A percentile compares a stretch with the other conserved stretches of the same genome.
phyloP scores from a whole-genome alignment of 345 rosid species.

The Salix exigua region DNA sequence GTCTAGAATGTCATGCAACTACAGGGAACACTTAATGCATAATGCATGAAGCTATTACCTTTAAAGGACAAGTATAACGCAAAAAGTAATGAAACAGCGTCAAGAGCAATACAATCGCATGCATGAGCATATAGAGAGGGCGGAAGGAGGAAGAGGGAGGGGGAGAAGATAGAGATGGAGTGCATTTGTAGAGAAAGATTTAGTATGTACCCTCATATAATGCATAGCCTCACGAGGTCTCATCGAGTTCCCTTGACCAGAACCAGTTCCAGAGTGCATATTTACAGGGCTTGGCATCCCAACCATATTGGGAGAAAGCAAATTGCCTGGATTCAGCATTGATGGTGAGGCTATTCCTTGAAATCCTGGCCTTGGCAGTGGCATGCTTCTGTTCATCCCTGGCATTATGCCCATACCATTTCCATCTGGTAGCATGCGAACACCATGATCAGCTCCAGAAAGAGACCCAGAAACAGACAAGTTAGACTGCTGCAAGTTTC shows the following conservation, averaged over 20 bases:
- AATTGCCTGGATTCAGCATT: conserved; percentile 54
- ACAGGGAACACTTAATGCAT: background rate
- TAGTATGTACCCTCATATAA: conserved; percentile 60
- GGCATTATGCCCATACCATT: conserved; percentile 61
- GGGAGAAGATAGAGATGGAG: background rate
- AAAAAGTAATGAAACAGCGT: background rate
- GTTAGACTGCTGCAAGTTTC: conserved; percentile 71
- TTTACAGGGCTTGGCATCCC: conserved; percentile 64
- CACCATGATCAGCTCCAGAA: conserved; percentile 64
- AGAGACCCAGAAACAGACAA: conserved; percentile 61
- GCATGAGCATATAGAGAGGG: background rate
- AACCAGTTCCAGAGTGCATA: conserved; percentile 61
- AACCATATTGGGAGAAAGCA: conserved; percentile 64
- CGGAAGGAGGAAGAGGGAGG: background rate
- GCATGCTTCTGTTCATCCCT: conserved; percentile 66
- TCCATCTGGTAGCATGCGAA: conserved; percentile 61
- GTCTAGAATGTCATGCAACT: background rate
- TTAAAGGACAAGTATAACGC: background rate
- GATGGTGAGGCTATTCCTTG: conserved; percentile 74
- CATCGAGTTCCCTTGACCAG: conserved; percentile 70
- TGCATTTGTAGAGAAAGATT: background rate
- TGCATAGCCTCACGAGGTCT: conserved; percentile 78
- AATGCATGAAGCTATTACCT: background rate
- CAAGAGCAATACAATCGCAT: background rate
- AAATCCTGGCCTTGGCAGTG: conserved; percentile 71